Conservation (phyloP, 768 basidiomycete genomes). For the Phaeolepiota aurea region DNA sequence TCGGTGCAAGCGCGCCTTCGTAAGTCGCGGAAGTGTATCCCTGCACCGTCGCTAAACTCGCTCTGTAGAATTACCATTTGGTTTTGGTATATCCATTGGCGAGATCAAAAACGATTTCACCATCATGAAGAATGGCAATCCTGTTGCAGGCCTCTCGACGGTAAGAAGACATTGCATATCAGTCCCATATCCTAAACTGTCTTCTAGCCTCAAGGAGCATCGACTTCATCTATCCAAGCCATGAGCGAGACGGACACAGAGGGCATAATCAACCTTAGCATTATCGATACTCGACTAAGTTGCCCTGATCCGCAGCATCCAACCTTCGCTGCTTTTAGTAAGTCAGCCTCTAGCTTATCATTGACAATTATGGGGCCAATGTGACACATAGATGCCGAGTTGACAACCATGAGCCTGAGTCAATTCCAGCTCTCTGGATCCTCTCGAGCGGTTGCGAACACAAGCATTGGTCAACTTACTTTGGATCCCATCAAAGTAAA, state of each 20-base stretch:
- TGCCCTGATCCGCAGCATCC: slow-evolving; percentile 38
- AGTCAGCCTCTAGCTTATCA: too few species aligned
- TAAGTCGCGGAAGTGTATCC: slow-evolving; percentile 17
- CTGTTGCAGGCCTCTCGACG: slow-evolving; percentile 53
- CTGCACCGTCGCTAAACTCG: not conserved
- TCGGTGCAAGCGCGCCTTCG: slow-evolving; percentile 52
- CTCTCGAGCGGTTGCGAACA: slow-evolving; percentile 51
- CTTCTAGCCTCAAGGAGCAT: slow-evolving; percentile 50
- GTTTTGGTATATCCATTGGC: slow-evolving; percentile 49
- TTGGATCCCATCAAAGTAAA: slow-evolving; percentile 67
- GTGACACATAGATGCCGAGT: slow-evolving; percentile 34
- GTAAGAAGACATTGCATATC: slow-evolving; percentile 19
- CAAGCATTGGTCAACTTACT: slow-evolving; percentile 57
- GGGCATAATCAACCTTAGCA: slow-evolving; percentile 58
- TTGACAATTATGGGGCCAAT: slow-evolving; percentile 1
- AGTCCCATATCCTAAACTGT: slow-evolving; percentile 1
- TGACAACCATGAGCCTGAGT: slow-evolving; percentile 40
- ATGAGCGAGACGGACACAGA: slow-evolving; percentile 44
- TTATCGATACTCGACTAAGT: slow-evolving; percentile 42
- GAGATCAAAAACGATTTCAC: slow-evolving; percentile 61
- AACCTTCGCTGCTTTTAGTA: slow-evolving; percentile 54
- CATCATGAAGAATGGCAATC: slow-evolving; percentile 42
- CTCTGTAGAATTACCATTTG: slow-evolving; percentile 56
- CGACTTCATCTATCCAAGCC: slow-evolving; percentile 50
- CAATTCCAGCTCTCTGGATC: slow-evolving; percentile 53